These are phyloP conservation scores for Orbilia blumenaviensis DNA, from an alignment of 2,329 filamentous ascomycete genomes.

Conservation along the genomic window DNA sequence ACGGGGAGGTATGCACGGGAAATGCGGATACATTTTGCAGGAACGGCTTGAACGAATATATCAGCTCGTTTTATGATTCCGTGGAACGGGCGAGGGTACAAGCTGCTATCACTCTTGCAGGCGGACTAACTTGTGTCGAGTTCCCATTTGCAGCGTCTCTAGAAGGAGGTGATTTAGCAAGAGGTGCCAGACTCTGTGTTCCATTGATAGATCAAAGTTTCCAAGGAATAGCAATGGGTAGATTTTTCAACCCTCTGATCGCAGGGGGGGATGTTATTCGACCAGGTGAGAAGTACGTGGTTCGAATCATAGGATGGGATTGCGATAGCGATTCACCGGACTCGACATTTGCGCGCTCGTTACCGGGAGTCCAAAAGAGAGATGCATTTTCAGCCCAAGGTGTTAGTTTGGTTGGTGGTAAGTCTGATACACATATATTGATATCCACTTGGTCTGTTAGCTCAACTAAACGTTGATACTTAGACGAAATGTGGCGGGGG, in stretches of 20 bases:
- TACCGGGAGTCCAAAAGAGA: background rate
- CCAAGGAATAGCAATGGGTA: conserved; percentile 10
- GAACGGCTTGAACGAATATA: conserved; percentile 12
- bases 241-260: conserved; percentile 3
- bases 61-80: background rate
- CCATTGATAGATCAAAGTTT: conserved; percentile 13
- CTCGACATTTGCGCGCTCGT: background rate
- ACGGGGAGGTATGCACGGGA: background rate
- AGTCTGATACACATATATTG: background rate
- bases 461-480: background rate
- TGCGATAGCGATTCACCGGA: conserved; percentile 7
- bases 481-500: conserved; percentile 18
- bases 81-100: background rate
- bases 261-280: background rate
- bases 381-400: conserved; percentile 21
- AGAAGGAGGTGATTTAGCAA: background rate
- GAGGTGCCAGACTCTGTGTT: conserved; percentile 4
- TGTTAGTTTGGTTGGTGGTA: conserved; percentile 17
- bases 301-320: conserved; percentile 15
- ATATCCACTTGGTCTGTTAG: no score
- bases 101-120: background rate
- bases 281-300: conserved; percentile 18
- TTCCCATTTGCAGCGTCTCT: conserved; percentile 20
- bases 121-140: conserved; percentile 17
- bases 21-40: background rate